These are phyloP conservation scores for Fraxinus cuspidata DNA, from an alignment of 257 asterid genomes.

Conservation along the genomic window DNA sequence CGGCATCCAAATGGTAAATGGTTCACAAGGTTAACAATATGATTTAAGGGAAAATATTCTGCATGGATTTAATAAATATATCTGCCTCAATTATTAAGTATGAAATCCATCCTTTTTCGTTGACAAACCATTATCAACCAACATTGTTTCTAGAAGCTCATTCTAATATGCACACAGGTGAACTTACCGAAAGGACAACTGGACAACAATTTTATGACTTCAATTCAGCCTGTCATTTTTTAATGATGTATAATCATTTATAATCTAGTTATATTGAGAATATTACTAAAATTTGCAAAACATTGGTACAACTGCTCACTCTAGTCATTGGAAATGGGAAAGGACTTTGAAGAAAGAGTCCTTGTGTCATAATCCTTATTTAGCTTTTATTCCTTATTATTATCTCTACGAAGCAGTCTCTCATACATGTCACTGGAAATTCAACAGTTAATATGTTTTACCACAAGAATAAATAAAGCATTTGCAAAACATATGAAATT, in stretches of 20 bases:
- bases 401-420: conserved; percentile 14
- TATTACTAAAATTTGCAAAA: background rate
- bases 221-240: background rate
- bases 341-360: background rate
- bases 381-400: background rate
- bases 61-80: background rate
- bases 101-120: conserved; percentile 22
- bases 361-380: background rate
- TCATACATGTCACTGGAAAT: conserved; percentile 8
- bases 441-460: conserved; percentile 11
- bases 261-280: background rate
- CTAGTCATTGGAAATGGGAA: conserved; percentile 11
- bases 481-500: conserved; percentile 8
- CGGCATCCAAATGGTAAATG: conserved; percentile 12
- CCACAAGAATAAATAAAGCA: conserved; percentile 11
- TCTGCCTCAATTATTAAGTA: conserved; percentile 2
- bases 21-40: conserved; percentile 3
- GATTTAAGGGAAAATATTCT: background rate
- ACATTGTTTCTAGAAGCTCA: background rate
- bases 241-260: background rate
- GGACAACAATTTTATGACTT: background rate
- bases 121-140: background rate
- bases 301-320: conserved; percentile 3
- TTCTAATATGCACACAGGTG: conserved; percentile 1
- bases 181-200: conserved; percentile 6